Conservation (phyloP, 2,329 filamentous ascomycete species). For the Nothophoma quercina region DNA sequence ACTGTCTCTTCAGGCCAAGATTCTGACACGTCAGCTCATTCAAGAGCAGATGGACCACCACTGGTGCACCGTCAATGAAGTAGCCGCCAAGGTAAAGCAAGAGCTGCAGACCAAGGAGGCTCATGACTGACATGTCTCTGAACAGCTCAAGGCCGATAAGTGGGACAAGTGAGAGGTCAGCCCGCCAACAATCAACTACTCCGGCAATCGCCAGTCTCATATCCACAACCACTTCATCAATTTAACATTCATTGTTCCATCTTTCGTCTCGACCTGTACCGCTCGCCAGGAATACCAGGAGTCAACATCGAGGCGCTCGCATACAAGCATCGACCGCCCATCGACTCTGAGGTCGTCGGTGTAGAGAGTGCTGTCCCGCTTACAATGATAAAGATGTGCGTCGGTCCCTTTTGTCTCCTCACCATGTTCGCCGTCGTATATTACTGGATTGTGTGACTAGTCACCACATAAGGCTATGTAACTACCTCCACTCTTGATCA, state of each 20-base stretch:
- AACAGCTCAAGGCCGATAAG: conserved; percentile 5
- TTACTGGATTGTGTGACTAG: background rate
- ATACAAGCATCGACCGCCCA: background rate
- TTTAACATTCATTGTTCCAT: background rate
- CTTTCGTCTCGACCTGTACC: background rate
- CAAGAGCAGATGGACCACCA: background rate
- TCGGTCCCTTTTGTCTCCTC: background rate
- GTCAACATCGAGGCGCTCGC: background rate
- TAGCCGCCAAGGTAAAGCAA: background rate
- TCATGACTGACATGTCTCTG: background rate
- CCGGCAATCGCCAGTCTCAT: background rate
- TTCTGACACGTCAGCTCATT: background rate
- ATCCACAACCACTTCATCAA: background rate
- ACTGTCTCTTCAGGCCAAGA: conserved; percentile 1
- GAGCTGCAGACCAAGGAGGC: conserved; percentile 1
- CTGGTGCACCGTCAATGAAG: conserved; percentile 1
- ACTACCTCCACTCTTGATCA: background rate
- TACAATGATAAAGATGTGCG: background rate
- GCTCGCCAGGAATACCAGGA: background rate
- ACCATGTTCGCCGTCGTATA: background rate
- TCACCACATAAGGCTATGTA: background rate
- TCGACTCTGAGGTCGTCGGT: background rate
- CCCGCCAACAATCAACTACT: background rate
- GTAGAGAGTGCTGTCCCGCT: background rate
- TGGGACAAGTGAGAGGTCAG: conserved; percentile 9